Conservation (phyloP, 139 green algal genomes). For the Chlamydomonas eustigma region DNA sequence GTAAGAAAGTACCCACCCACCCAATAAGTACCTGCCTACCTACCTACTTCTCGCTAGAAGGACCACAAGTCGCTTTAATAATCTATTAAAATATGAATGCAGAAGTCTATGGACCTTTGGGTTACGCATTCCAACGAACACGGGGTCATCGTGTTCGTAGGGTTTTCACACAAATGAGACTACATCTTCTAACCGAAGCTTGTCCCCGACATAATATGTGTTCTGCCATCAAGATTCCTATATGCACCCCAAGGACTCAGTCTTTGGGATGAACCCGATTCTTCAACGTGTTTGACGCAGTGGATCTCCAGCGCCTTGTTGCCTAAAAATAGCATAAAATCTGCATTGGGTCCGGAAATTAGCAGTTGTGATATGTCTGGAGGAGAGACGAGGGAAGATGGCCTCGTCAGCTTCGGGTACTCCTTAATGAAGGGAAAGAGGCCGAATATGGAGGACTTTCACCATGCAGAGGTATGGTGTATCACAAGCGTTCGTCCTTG, state of each 20-base stretch:
- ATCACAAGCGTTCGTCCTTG: background rate
- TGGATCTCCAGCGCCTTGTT: conserved; percentile 13
- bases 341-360: conserved; percentile 14
- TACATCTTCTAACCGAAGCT: background rate
- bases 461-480: conserved; percentile 47
- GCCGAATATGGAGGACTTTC: conserved; percentile 78
- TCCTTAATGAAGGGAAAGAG: conserved; percentile 69
- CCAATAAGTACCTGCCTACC: too few species aligned
- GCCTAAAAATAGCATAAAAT: conserved; percentile 3
- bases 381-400: conserved; percentile 58
- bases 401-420: conserved; percentile 63
- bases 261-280: background rate
- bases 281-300: conserved; percentile 10
- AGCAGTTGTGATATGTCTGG: conserved; percentile 10
- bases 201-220: background rate
- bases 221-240: background rate
- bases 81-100: too few species aligned
- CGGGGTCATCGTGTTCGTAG: background rate
- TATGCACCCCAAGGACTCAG: background rate
- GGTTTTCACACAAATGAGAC: background rate
- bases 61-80: too few species aligned
- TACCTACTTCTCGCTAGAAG: too few species aligned
- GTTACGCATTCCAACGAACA: too few species aligned
- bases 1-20: too few species aligned
- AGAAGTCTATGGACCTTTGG: too few species aligned